Conservation (phyloP, 2,329 filamentous ascomycete genomes). For the Drechslerella coelobrocha region DNA sequence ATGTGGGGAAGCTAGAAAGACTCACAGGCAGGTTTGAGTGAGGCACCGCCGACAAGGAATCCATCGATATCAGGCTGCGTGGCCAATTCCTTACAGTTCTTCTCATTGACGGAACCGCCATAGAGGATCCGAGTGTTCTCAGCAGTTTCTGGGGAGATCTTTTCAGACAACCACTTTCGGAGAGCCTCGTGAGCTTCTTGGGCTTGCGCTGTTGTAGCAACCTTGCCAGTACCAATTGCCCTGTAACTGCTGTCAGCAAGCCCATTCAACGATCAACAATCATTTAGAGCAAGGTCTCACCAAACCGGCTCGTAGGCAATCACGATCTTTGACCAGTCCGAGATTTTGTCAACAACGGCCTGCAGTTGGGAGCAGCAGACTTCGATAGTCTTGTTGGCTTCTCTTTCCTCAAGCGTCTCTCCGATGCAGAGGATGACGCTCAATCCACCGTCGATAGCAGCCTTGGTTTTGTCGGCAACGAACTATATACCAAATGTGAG, state of each 20-base stretch:
- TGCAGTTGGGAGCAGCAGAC: slow-evolving; percentile 85
- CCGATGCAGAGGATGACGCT: slow-evolving; percentile 96
- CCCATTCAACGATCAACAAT: not conserved
- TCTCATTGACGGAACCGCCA: slow-evolving; percentile 94
- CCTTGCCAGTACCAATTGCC: slow-evolving; percentile 82
- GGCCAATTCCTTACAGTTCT: slow-evolving; percentile 93
- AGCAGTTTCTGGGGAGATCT: slow-evolving; percentile 75
- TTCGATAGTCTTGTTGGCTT: slow-evolving; percentile 81
- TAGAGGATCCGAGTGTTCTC: slow-evolving; percentile 94
- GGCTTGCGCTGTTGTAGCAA: slow-evolving; percentile 66
- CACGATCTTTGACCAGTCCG: slow-evolving; percentile 91
- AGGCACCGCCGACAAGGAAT: slow-evolving; percentile 62
- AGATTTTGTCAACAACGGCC: slow-evolving; percentile 73
- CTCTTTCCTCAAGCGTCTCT: slow-evolving; percentile 89
- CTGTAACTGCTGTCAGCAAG: slow-evolving; percentile 55
- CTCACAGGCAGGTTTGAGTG: slow-evolving; percentile 49
- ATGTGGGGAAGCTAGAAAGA: not conserved
- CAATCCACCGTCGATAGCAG: slow-evolving; percentile 82
- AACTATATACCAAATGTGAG: slow-evolving; percentile 60
- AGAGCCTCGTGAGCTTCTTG: slow-evolving; percentile 94
- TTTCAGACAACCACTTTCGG: slow-evolving; percentile 79
- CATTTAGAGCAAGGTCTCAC: slow-evolving; percentile 66
- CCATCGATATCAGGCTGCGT: slow-evolving; percentile 96
- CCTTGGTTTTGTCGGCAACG: slow-evolving; percentile 92
- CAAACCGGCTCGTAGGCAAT: slow-evolving; percentile 99